phyloP scores from a whole-genome alignment of 2,329 filamentous ascomycete species.

The Arthrobotrys sphaeroides region DNA sequence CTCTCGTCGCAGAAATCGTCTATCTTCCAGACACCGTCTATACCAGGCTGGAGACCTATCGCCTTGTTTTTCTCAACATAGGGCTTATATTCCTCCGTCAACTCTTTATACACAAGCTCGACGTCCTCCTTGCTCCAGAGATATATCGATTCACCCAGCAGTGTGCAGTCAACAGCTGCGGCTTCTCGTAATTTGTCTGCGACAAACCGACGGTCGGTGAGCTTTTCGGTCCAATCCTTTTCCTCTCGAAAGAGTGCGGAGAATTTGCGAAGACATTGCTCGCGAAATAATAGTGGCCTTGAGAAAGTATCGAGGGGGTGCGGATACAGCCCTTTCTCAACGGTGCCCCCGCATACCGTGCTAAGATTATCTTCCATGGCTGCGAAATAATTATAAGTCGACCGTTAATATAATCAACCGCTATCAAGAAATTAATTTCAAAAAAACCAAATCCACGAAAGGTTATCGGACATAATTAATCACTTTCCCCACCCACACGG shows the following conservation, averaged over 20 bases:
- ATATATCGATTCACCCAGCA: not conserved
- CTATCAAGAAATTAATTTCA: too few relatives aligned
- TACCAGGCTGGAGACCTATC: not conserved
- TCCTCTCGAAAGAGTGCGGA: not conserved
- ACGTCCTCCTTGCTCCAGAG: slow-evolving; percentile 17
- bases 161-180: not conserved
- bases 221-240: slow-evolving; percentile 11
- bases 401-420: too few relatives aligned
- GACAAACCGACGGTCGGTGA: not conserved
- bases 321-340: not conserved
- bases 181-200: not conserved
- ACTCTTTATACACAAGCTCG: slow-evolving; percentile 1
- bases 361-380: not conserved
- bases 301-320: not conserved
- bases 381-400: too few relatives aligned
- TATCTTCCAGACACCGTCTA: slow-evolving; percentile 28
- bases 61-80: slow-evolving; percentile 4
- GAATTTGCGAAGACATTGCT: slow-evolving; percentile 12
- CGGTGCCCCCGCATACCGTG: not conserved
- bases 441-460: too few relatives aligned
- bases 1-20: not conserved
- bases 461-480: too few relatives aligned
- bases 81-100: slow-evolving; percentile 21
- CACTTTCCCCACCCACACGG: not conserved
- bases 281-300: not conserved